Evolutionary conservation across 139 green algal genomes (phyloP).

Genomic region (Pleodorina starrii): DNA sequence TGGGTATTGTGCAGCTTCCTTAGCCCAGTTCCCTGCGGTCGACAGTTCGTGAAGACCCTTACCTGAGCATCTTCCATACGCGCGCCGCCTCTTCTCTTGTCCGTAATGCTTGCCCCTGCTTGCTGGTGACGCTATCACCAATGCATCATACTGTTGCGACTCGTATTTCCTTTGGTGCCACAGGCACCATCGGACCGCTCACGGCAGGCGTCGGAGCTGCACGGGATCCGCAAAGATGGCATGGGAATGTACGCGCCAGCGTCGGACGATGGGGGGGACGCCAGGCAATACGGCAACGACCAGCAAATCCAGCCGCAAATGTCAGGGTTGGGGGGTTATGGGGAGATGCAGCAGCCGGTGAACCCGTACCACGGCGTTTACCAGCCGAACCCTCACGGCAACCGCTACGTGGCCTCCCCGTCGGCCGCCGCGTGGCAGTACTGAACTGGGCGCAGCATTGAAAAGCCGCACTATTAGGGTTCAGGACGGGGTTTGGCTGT

Average conservation of each 20-base stretch:
- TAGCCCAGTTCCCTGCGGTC: too few relatives aligned
- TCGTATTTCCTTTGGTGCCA: neutral
- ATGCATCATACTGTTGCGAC: neutral
- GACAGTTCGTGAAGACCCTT: too few relatives aligned
- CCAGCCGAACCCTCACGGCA: neutral
- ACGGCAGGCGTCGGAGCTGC: conserved; percentile 6
- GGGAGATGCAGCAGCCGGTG: neutral
- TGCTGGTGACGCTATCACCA: too few relatives aligned
- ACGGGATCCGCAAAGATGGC: neutral
- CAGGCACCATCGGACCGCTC: conserved; percentile 29
- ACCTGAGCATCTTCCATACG: too few relatives aligned
- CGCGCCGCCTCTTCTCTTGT: too few relatives aligned
- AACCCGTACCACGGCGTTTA: conserved; percentile 31
- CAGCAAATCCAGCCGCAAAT: conserved; percentile 35
- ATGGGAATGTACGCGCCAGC: conserved; percentile 8
- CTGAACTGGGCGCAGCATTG: conserved; percentile 13
- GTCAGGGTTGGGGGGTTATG: neutral
- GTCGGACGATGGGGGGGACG: neutral
- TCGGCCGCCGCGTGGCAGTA: conserved; percentile 5
- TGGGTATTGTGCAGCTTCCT: neutral
- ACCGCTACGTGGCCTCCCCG: conserved; percentile 9
- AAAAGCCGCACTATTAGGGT: too few relatives aligned
- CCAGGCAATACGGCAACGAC: conserved; percentile 30
- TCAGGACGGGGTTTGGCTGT: too few relatives aligned
- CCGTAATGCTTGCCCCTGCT: too few relatives aligned